Evolutionary conservation across 768 basidiomycete species (phyloP), one percentile per base, ranked within the genome.

Genomic region (Boletus barrowsii): DNA sequence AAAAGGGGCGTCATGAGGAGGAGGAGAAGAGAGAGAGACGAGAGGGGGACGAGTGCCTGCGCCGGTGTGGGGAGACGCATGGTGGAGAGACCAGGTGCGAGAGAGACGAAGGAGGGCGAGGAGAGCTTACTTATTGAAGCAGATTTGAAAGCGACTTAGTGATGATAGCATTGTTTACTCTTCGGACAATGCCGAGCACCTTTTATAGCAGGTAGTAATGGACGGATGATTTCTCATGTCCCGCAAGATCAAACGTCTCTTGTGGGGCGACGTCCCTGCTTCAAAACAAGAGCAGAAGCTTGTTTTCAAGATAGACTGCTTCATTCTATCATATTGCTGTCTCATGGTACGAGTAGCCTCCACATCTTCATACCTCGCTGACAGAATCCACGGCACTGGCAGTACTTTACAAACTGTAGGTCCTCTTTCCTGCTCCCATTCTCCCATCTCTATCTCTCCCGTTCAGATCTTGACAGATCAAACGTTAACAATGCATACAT

Each of bases 401-500:
- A 84, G 83, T 86, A 86, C 67, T 86, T 86, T 58, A 81, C 81
- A 20, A 87, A 86, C 55, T 84, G 84, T 86, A 59, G 45, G 76
- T 67, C 18, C 20, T 29, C 13, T 36, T 4, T 20, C 15, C 8
- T 7, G 22, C 11, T 8, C 40, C 15, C 11, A 14, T 14, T 9
- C n/a, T 22, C 3, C 1, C 18, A 11, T 26, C 22, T 26, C 33
- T 32, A 58, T 43, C 30, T 3, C 40, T 29, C 5, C 46, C 7
- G 5, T 11, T 7, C 58, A 87, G 84, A 87, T 68, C 73, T 88
- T 20, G 85, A 87, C 66, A 72, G 85, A 52, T 83, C 84, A 32
- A 87, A 87, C 67, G 73, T 88, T 29, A 75, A 76, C 59, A 89
- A 89, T 68, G 87, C 87, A 11, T 88, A 87, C 67, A 84, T 87